A percentile compares a stretch with the other conserved stretches of the same genome.
Conservation (phyloP, 2,329 filamentous ascomycete species). For the Trichophyton verrucosum region DNA sequence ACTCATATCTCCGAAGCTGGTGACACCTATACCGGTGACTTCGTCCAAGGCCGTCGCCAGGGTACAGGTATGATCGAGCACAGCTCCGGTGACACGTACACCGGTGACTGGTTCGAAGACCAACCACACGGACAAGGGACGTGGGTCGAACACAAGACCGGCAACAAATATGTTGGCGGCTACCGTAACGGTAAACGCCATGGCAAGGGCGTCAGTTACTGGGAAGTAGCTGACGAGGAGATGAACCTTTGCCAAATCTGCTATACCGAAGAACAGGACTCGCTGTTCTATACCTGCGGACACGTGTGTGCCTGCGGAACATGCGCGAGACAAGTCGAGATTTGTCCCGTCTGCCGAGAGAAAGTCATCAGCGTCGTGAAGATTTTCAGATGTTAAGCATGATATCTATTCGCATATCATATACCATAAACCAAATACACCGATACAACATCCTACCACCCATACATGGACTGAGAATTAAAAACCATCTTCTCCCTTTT, state of each 20-base stretch:
- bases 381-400: slow-evolving; percentile 37
- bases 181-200: slow-evolving; percentile 49
- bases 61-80: slow-evolving; percentile 48
- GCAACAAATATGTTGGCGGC: slow-evolving; percentile 49
- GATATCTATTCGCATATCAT: background rate
- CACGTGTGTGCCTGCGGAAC: slow-evolving; percentile 49
- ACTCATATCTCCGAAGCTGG: slow-evolving; percentile 42
- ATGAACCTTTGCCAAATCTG: slow-evolving; percentile 49
- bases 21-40: slow-evolving; percentile 44
- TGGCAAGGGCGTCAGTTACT: slow-evolving; percentile 50
- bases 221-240: slow-evolving; percentile 50
- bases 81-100: slow-evolving; percentile 40
- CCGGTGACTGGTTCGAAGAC: slow-evolving; percentile 36
- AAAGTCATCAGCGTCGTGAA: slow-evolving; percentile 46
- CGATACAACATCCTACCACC: background rate
- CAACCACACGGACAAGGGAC: slow-evolving; percentile 45
- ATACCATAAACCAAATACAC: background rate
- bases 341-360: slow-evolving; percentile 50
- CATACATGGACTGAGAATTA: slow-evolving; percentile 1
- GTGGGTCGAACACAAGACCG: slow-evolving; percentile 43
- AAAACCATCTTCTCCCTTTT: background rate
- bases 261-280: slow-evolving; percentile 47
- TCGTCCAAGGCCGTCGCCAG: slow-evolving; percentile 41
- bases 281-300: slow-evolving; percentile 51
- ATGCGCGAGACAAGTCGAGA: slow-evolving; percentile 48